These are phyloP conservation scores for Peniophora sp. DNA, from an alignment of 1,284 basidiomycete genomes.

Conservation along the genomic window DNA sequence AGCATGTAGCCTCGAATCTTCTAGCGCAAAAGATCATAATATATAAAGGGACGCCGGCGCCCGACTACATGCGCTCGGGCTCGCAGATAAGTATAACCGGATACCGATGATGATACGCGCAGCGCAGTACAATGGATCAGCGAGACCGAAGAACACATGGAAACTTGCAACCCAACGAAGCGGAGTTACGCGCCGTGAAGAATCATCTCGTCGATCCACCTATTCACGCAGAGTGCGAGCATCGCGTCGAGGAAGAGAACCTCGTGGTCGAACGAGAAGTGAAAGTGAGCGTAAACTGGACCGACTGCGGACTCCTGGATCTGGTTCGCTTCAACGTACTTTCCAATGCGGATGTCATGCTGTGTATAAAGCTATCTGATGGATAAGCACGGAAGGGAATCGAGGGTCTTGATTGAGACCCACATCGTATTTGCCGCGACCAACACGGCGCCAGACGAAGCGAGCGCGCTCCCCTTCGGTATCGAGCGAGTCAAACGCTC, in stretches of 20 bases:
- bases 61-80: too few species aligned
- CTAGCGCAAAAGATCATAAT: too few species aligned
- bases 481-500: slow-evolving; percentile 41
- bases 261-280: slow-evolving; percentile 55
- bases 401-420: slow-evolving; percentile 11
- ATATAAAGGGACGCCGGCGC: too few species aligned
- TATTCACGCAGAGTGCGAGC: slow-evolving; percentile 60
- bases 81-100: too few species aligned
- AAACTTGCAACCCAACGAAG: too few species aligned
- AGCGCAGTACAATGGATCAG: too few species aligned
- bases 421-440: slow-evolving; percentile 50
- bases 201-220: slow-evolving; percentile 56
- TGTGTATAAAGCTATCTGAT: slow-evolving; percentile 37
- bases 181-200: too few species aligned
- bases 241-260: slow-evolving; percentile 53
- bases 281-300: slow-evolving; percentile 47
- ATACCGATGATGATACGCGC: too few species aligned
- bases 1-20: too few species aligned
- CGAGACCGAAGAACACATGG: too few species aligned
- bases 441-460: slow-evolving; percentile 26
- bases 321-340: slow-evolving; percentile 45
- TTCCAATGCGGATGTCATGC: slow-evolving; percentile 42
- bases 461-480: slow-evolving; percentile 48
- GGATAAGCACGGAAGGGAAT: background rate
- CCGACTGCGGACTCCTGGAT: slow-evolving; percentile 39